Evolutionary conservation across 805 yeast species (phyloP).

Genomic region (Sungouiozyma ichnusensis): DNA sequence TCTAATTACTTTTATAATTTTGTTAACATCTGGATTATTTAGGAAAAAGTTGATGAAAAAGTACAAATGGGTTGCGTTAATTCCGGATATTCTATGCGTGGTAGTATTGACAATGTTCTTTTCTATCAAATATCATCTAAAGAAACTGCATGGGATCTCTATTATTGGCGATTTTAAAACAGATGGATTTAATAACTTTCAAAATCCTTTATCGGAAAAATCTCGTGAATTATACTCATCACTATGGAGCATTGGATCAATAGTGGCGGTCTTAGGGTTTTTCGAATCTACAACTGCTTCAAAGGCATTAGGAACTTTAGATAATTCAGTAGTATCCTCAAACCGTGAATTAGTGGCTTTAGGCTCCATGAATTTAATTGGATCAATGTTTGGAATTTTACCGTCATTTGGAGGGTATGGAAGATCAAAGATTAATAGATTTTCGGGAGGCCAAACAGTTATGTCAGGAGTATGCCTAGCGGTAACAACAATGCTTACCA

Average conservation of each 20-base stretch:
- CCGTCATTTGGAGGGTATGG: slow-evolving; percentile 97
- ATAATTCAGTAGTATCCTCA: slow-evolving; percentile 55
- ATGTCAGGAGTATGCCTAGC: slow-evolving; percentile 80
- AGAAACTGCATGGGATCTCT: slow-evolving; percentile 42
- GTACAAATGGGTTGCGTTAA: slow-evolving; percentile 40
- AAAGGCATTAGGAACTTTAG: slow-evolving; percentile 69
- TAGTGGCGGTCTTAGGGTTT: slow-evolving; percentile 79
- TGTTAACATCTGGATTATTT: slow-evolving; percentile 35
- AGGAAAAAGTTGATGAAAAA: slow-evolving; percentile 30
- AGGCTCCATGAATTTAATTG: slow-evolving; percentile 62
- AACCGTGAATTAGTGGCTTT: slow-evolving; percentile 87
- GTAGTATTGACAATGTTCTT: slow-evolving; percentile 51
- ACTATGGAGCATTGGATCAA: slow-evolving; percentile 57
- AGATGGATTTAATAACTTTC: slow-evolving; percentile 35
- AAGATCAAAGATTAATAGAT: slow-evolving; percentile 76
- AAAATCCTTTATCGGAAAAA: slow-evolving; percentile 46
- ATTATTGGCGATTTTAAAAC: slow-evolving; percentile 60
- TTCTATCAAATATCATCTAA: slow-evolving; percentile 39
- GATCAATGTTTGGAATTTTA: slow-evolving; percentile 52
- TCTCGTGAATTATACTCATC: slow-evolving; percentile 41
- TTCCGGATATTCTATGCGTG: slow-evolving; percentile 82
- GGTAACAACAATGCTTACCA: slow-evolving; percentile 54
- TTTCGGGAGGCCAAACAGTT: slow-evolving; percentile 81
- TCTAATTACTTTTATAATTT: slow-evolving; percentile 35
- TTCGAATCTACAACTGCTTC: slow-evolving; percentile 91